Base-by-base conservation (phyloP, 2,329 filamentous ascomycete genomes). In the Colletotrichum sojae region DNA sequence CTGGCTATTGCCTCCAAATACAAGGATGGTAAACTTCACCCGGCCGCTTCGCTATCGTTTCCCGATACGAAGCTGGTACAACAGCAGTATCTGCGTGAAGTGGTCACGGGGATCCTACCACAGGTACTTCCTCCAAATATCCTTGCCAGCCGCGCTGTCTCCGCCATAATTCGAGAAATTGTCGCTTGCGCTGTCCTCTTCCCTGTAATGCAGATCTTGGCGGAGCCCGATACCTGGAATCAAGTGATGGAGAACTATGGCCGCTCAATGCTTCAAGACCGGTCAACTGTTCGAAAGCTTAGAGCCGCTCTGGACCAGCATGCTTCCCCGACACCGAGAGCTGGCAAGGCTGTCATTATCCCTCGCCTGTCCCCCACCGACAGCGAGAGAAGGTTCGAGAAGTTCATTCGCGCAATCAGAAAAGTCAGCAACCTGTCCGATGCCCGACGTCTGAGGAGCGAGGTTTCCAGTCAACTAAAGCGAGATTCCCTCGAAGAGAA, bases 221-320 rank as follows among this genome's bases (percentile, higher is more conserved):
- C 93, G 5, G 95, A 99, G 74, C 95, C 97, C 1, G 97, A 99
- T 82, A 97, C 92, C 9, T 99, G 95, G 95, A 98, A 99, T 76
- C 95, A 98, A 79, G 81, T 97, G 69, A 94, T 98, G 86, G 95
- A 98, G 80, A 95, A 91, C 64, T 94, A 91, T 80, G 92, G 94
- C 18, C 91, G 93, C 57, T 92, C 92, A 27, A 92, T 97, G 83
- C 86, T 99, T 49, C 96, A 98, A 79, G 97, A 99, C 78, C 90
- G 97, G 45, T 98, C 97, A 71, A 98, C 95, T 0, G 95, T 99
- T 46, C 91, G 93, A 65, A 97, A 94, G 78, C 88, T 99, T 62
- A 91, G 96, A 63, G 95, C 94, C 46, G 96, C 95, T 9, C 84
- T 99, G 57, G 96, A 99, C 79, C 91, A 98, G 78, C 96, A 99